Evolutionary conservation across 257 asterid species (phyloP).

Genomic region (Catharanthus roseus): DNA sequence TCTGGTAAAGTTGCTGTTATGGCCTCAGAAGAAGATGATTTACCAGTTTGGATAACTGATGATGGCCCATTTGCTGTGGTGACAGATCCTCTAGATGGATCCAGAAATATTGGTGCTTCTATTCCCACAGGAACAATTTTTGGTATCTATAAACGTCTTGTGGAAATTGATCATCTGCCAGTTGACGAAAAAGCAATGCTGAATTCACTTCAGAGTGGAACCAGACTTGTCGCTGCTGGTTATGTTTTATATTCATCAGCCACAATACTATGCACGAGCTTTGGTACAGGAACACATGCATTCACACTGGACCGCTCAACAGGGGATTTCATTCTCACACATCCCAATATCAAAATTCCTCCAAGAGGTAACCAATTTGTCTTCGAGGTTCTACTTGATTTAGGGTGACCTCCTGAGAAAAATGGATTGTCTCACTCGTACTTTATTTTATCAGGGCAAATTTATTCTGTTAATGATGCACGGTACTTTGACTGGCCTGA

Average conservation of each 20-base stretch:
- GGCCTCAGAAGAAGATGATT: conserved; percentile 97
- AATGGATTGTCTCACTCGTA: neutral
- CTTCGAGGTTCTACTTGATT: neutral
- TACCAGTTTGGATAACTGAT: conserved; percentile 80
- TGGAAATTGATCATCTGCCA: conserved; percentile 72
- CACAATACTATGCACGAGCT: conserved; percentile 68
- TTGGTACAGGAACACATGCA: conserved; percentile 81
- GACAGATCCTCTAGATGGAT: conserved; percentile 85
- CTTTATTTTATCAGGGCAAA: conserved; percentile 59
- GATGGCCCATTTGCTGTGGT: conserved; percentile 87
- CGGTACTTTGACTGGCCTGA: conserved; percentile 96
- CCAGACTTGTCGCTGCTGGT: conserved; percentile 74
- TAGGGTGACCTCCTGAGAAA: neutral
- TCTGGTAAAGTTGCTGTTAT: conserved; percentile 88
- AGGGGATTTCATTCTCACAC: conserved; percentile 80
- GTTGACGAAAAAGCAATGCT: conserved; percentile 63
- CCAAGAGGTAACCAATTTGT: conserved; percentile 51
- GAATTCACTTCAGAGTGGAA: conserved; percentile 84
- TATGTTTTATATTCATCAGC: conserved; percentile 93
- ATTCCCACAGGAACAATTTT: conserved; percentile 96
- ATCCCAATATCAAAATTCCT: conserved; percentile 63
- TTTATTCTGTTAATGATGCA: conserved; percentile 94
- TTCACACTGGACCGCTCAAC: conserved; percentile 80
- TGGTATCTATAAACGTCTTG: conserved; percentile 69
- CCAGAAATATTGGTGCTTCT: conserved; percentile 88